A percentile compares a stretch with the other conserved stretches of the same genome.
phyloP scores from a whole-genome alignment of 768 basidiomycete genomes.

The Lentinula sp. region DNA sequence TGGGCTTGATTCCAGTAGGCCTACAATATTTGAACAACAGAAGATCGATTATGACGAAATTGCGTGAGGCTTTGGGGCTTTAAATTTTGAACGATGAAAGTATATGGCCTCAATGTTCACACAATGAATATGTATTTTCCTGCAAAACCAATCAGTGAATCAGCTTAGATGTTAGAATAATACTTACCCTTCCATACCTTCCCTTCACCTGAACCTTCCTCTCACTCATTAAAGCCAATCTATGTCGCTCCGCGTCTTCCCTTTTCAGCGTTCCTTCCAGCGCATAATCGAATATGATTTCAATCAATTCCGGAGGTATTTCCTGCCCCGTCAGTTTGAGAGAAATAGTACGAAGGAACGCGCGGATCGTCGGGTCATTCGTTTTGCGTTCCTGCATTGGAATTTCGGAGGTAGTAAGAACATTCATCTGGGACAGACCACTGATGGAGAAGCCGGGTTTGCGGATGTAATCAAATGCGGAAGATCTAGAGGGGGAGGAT shows the following conservation, averaged over 20 bases:
- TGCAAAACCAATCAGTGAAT: not conserved
- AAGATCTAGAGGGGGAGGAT: not conserved
- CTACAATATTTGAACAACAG: no score
- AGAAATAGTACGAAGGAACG: not conserved
- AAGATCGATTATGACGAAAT: no score
- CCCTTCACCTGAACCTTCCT: not conserved
- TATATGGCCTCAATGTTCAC: not conserved
- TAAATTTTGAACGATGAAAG: no score
- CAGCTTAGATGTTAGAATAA: not conserved
- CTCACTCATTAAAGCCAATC: not conserved
- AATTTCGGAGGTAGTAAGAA: conserved; percentile 1
- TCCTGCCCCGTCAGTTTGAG: not conserved
- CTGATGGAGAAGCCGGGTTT: not conserved
- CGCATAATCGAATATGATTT: not conserved
- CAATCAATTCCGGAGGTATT: not conserved
- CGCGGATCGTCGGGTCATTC: not conserved
- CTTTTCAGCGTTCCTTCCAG: not conserved
- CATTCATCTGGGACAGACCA: not conserved
- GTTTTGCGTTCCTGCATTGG: not conserved
- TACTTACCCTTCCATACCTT: not conserved
- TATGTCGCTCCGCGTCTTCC: not conserved
- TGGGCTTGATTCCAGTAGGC: no score
- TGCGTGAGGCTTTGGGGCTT: no score
- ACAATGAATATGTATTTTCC: not conserved
- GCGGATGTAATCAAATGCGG: not conserved